phyloP scores from a whole-genome alignment of 768 basidiomycete genomes.

The Phaeotremella fagi region DNA sequence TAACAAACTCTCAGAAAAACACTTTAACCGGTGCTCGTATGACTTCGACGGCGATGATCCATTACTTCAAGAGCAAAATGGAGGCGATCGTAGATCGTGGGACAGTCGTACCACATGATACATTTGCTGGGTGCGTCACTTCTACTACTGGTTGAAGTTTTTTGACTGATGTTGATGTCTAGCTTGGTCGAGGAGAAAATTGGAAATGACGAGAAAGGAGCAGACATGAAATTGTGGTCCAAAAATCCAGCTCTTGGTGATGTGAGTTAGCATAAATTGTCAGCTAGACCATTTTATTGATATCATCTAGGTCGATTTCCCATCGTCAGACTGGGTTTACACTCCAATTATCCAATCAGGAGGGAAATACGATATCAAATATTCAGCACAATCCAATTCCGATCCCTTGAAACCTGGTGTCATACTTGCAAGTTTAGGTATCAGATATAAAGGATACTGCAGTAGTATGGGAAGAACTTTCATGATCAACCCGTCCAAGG shows the following conservation, averaged over 20 bases:
- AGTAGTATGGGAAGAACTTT: constrained; percentile 89
- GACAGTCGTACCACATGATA: constrained; percentile 82
- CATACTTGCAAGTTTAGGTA: constrained; percentile 76
- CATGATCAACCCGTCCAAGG: constrained; percentile 87
- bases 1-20: constrained; percentile 58
- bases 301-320: constrained; percentile 69
- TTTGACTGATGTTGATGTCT: not conserved
- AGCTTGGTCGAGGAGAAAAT: constrained; percentile 78
- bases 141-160: not conserved
- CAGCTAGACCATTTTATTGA: not conserved
- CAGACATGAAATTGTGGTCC: constrained; percentile 89
- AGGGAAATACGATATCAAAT: constrained; percentile 82
- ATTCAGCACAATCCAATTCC: constrained; percentile 76
- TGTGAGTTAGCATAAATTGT: constrained; percentile 52
- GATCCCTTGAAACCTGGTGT: constrained; percentile 81
- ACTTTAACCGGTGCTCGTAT: constrained; percentile 68
- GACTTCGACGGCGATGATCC: constrained; percentile 75
- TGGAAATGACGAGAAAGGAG: constrained; percentile 80
- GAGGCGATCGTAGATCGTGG: constrained; percentile 88
- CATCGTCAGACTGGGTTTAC: constrained; percentile 87
- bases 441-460: constrained; percentile 90
- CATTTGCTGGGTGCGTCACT: constrained; percentile 56
- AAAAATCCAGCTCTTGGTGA: constrained; percentile 63
- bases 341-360: constrained; percentile 93
- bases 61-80: constrained; percentile 81